These are phyloP conservation scores for Tylopilus balloui DNA, from an alignment of 768 basidiomycete genomes.

Conservation along the genomic window DNA sequence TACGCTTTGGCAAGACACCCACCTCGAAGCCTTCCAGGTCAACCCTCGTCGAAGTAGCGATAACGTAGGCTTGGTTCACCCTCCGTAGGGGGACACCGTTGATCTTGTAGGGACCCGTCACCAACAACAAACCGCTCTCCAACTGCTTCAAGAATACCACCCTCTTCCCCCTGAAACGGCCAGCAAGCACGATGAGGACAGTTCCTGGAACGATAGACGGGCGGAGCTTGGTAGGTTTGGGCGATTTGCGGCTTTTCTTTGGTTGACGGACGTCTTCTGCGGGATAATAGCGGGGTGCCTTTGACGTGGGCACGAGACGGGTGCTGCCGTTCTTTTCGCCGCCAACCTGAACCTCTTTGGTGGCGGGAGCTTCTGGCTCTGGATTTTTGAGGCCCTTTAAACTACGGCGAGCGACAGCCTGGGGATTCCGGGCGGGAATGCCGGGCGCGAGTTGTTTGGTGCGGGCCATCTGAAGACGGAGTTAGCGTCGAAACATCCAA, in stretches of 20 bases:
- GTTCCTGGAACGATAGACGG: constrained; percentile 89
- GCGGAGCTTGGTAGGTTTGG: constrained; percentile 75
- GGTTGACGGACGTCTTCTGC: constrained; percentile 90
- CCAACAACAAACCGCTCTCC: constrained; percentile 85
- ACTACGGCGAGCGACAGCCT: constrained; percentile 74
- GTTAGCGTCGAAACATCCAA: constrained; percentile 36
- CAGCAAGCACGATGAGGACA: constrained; percentile 93
- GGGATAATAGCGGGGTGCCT: constrained; percentile 90
- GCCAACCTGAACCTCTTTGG: constrained; percentile 76
- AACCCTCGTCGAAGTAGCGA: constrained; percentile 94
- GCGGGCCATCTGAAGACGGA: constrained; percentile 68
- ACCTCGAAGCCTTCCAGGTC: constrained; percentile 75
- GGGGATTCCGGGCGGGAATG: constrained; percentile 78
- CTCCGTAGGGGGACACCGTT: constrained; percentile 98
- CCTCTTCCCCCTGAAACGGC: constrained; percentile 96
- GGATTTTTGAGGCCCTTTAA: constrained; percentile 83
- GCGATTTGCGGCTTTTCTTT: constrained; percentile 88
- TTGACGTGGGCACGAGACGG: constrained; percentile 79
- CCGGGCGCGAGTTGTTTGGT: constrained; percentile 79
- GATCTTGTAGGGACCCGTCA: constrained; percentile 96
- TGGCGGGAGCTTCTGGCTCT: constrained; percentile 55
- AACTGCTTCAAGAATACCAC: constrained; percentile 98
- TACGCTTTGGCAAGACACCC: constrained; percentile 25
- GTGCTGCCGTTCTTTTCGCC: constrained; percentile 89
- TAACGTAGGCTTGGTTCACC: constrained; percentile 98